These are phyloP conservation scores for Piper betle DNA, from an alignment of 164 flowering plant genomes.

Conservation along the genomic window DNA sequence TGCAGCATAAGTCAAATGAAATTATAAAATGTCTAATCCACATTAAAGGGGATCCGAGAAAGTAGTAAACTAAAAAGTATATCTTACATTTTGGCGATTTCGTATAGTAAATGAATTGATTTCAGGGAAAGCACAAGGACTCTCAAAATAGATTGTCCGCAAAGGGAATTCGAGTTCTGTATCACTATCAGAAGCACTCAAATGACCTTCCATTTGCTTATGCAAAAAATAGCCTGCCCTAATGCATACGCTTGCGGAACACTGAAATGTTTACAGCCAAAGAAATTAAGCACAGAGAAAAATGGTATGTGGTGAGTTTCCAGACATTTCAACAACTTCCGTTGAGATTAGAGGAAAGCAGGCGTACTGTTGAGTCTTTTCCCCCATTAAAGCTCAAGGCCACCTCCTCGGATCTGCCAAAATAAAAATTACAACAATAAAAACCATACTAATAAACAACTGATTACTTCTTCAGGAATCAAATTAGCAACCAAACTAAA, in stretches of 20 bases:
- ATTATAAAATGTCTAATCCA: not conserved
- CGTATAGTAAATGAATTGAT: conserved; percentile 91
- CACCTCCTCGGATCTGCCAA: conserved; percentile 72
- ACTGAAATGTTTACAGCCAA: conserved; percentile 21
- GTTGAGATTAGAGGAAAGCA: conserved; percentile 1
- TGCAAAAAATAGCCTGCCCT: conserved; percentile 87
- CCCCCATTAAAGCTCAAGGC: conserved; percentile 99
- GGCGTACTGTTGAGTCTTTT: conserved; percentile 91
- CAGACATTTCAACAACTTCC: not conserved
- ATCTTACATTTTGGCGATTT: conserved; percentile 54
- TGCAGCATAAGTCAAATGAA: not conserved
- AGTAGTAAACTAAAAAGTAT: not conserved
- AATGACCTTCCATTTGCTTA: conserved; percentile 20
- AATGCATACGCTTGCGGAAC: conserved; percentile 90
- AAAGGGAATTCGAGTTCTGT: conserved; percentile 39
- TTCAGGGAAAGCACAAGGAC: conserved; percentile 73
- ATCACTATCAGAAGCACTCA: conserved; percentile 22
- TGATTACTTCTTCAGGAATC: too few species aligned
- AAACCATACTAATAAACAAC: too few species aligned
- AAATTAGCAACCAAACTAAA: too few species aligned
- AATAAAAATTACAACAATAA: not conserved
- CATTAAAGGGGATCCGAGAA: too few species aligned
- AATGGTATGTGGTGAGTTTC: not conserved
- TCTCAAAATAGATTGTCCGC: conserved; percentile 91
- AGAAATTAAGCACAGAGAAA: not conserved